phyloP scores from a whole-genome alignment of 306 rosid genomes.

The Vigna nakashimae region DNA sequence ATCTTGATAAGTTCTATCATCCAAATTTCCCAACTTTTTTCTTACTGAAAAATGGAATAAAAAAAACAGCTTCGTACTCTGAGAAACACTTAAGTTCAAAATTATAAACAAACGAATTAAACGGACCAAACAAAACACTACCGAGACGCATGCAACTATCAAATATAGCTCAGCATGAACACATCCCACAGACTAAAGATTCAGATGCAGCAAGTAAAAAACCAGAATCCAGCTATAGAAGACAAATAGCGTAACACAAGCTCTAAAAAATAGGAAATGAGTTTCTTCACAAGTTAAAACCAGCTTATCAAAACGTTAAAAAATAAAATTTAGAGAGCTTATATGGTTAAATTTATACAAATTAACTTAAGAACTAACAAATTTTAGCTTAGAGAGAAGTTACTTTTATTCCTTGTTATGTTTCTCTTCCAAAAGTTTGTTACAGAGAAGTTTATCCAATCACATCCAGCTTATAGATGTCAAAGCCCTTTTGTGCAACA shows the following conservation, averaged over 20 bases:
- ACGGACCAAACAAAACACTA: slow-evolving; percentile 8
- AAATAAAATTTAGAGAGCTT: too few species aligned
- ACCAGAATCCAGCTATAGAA: background rate
- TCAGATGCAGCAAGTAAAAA: background rate
- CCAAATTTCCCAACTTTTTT: background rate
- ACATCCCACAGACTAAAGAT: slow-evolving; percentile 4
- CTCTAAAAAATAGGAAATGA: too few species aligned
- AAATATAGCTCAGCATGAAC: background rate
- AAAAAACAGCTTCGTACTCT: background rate
- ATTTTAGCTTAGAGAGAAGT: too few species aligned
- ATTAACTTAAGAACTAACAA: too few species aligned
- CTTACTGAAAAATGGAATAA: background rate
- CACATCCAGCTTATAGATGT: background rate
- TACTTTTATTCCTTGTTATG: too few species aligned
- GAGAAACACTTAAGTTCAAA: slow-evolving; percentile 1
- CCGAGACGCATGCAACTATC: slow-evolving; percentile 6
- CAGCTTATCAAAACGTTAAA: too few species aligned
- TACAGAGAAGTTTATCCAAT: too few species aligned
- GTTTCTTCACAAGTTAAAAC: too few species aligned
- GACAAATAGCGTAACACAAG: background rate
- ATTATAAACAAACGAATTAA: slow-evolving; percentile 13
- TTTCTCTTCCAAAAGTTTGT: too few species aligned
- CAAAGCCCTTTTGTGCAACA: background rate
- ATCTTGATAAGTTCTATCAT: background rate
- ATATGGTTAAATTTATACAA: too few species aligned